phyloP scores from a whole-genome alignment of 805 yeast species.

The Cyberlindnera americana region DNA sequence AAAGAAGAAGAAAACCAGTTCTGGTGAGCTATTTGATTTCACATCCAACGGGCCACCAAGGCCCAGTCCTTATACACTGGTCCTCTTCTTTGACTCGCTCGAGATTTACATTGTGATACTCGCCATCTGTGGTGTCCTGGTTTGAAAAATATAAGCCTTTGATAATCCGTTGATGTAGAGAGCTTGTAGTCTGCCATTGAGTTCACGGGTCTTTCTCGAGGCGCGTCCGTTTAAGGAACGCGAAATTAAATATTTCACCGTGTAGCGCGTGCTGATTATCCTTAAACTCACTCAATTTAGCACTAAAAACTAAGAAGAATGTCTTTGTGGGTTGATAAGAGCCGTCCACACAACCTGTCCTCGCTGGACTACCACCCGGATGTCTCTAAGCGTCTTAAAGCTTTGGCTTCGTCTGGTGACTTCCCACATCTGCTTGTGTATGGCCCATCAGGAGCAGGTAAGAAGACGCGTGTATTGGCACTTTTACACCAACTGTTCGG shows the following conservation, averaged over 20 bases:
- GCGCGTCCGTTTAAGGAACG: too few species aligned
- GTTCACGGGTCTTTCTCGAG: too few species aligned
- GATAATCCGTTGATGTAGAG: not conserved
- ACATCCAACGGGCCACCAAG: conserved; percentile 1
- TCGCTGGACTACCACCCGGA: conserved; percentile 63
- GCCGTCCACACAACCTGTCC: conserved; percentile 70
- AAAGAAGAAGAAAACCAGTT: not conserved
- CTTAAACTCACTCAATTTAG: too few species aligned
- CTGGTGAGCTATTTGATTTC: conserved; percentile 7
- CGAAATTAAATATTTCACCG: too few species aligned
- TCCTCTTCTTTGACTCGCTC: too few species aligned
- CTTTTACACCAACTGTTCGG: conserved; percentile 81
- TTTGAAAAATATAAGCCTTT: not conserved
- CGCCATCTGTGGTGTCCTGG: conserved; percentile 1
- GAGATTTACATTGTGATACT: not conserved
- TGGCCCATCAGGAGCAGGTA: conserved; percentile 97
- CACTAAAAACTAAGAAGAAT: conserved; percentile 38
- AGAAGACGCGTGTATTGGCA: conserved; percentile 87
- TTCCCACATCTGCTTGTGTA: conserved; percentile 90
- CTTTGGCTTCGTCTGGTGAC: conserved; percentile 70
- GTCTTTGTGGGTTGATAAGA: conserved; percentile 97
- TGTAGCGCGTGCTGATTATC: too few species aligned
- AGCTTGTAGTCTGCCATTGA: not conserved
- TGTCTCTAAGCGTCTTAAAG: conserved; percentile 59
- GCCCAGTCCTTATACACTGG: too few species aligned